Evolutionary conservation across 345 rosid species (phyloP).

Genomic region (Luvunga scandens): DNA sequence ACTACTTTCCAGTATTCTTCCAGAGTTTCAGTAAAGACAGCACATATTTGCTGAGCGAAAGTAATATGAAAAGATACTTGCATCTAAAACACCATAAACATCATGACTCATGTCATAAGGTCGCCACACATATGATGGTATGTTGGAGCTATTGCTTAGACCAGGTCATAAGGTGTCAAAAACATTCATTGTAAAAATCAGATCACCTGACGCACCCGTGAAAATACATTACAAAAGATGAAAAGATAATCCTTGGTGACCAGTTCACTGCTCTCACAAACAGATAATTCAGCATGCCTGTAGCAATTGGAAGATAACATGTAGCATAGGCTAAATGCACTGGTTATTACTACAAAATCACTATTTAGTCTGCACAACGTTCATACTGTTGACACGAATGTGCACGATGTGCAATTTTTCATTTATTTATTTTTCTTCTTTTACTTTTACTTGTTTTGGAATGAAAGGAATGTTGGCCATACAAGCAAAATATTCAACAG

Average conservation of each 20-base stretch:
- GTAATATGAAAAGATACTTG: background rate
- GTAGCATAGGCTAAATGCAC: background rate
- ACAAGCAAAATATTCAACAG: background rate
- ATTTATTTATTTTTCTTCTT: background rate
- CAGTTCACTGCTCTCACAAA: background rate
- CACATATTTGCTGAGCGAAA: background rate
- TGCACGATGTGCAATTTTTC: background rate
- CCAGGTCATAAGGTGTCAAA: background rate
- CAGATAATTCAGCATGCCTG: background rate
- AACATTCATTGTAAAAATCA: background rate
- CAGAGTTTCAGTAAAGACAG: background rate
- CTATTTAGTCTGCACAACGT: background rate
- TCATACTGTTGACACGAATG: background rate
- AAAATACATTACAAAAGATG: background rate
- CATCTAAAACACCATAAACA: background rate
- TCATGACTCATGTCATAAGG: background rate
- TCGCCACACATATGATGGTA: background rate
- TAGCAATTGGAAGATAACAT: background rate
- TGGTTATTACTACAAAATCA: background rate
- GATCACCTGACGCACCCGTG: background rate
- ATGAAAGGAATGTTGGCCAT: background rate
- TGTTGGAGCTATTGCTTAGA: background rate
- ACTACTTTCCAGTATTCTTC: background rate
- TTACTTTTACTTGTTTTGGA: background rate
- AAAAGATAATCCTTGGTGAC: background rate